phyloP scores from a whole-genome alignment of 1,139 yeast genomes.

The Geotrichum aggregatum region DNA sequence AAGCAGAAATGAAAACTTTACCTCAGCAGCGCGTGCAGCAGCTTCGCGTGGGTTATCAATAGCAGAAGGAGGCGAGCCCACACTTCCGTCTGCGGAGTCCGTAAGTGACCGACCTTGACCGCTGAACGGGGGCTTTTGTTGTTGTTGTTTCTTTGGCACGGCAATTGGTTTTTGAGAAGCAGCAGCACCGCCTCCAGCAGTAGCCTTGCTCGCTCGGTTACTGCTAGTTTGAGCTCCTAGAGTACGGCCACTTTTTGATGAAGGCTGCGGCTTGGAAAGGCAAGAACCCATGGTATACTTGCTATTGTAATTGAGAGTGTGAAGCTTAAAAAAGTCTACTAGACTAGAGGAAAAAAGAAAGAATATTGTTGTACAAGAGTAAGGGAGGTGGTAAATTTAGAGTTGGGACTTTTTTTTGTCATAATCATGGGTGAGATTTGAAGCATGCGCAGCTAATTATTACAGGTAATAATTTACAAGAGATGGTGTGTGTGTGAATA shows the following conservation, averaged over 20 bases:
- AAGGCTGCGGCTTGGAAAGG: slow-evolving; percentile 12
- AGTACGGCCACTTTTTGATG: slow-evolving; percentile 5
- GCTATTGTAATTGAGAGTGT: not conserved
- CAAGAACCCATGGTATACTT: slow-evolving; percentile 17
- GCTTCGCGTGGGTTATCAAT: slow-evolving; percentile 17
- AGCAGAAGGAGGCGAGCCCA: not conserved
- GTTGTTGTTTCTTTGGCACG: not conserved
- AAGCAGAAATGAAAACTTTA: not conserved
- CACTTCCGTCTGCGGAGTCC: not conserved
- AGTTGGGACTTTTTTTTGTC: no score
- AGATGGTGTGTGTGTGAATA: not conserved
- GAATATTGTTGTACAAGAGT: not conserved
- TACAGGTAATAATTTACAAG: no score
- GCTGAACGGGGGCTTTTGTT: slow-evolving; percentile 6
- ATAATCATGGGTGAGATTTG: no score
- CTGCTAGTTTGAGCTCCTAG: slow-evolving; percentile 4
- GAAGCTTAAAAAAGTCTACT: no score
- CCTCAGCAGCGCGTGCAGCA: slow-evolving; percentile 23
- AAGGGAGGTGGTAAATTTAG: no score
- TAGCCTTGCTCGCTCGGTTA: not conserved
- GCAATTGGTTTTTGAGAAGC: not conserved
- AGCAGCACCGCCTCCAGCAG: not conserved
- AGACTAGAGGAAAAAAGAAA: not conserved
- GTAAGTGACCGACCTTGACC: slow-evolving; percentile 15
- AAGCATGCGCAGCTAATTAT: no score